Conservation (phyloP, 2,329 filamentous ascomycete genomes). For the Nigrospora oryzae region DNA sequence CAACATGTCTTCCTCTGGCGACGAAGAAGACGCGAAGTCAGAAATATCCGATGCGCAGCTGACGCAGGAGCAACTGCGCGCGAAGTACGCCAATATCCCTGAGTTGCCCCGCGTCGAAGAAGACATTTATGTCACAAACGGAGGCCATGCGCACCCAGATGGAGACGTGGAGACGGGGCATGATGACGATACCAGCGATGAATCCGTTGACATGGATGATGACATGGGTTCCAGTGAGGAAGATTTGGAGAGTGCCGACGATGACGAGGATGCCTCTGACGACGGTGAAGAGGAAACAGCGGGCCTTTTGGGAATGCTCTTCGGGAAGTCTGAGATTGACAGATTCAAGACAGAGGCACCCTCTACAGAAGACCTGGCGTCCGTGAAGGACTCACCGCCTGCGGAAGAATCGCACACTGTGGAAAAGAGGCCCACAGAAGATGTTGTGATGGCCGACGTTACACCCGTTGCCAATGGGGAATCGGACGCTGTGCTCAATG, state of each 20-base stretch:
- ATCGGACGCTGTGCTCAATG: neutral
- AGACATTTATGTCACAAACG: slow-evolving; percentile 12
- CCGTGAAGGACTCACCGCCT: no score
- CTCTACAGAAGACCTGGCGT: no score
- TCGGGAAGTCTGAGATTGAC: slow-evolving; percentile 49
- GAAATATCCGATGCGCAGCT: slow-evolving; percentile 53
- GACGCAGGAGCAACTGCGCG: slow-evolving; percentile 59
- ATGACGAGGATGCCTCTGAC: slow-evolving; percentile 29
- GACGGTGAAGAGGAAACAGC: slow-evolving; percentile 30
- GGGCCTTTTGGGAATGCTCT: slow-evolving; percentile 48
- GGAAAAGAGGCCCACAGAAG: slow-evolving; percentile 11
- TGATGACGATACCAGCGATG: slow-evolving; percentile 48
- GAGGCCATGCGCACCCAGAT: slow-evolving; percentile 4
- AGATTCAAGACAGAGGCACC: slow-evolving; percentile 33
- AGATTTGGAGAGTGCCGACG: slow-evolving; percentile 33
- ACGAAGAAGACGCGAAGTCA: slow-evolving; percentile 47
- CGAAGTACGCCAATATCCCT: slow-evolving; percentile 61
- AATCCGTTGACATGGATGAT: slow-evolving; percentile 62
- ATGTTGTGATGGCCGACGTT: slow-evolving; percentile 25
- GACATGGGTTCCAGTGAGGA: slow-evolving; percentile 51
- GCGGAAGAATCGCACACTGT: neutral
- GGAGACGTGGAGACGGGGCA: slow-evolving; percentile 6
- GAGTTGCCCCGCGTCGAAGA: slow-evolving; percentile 27
- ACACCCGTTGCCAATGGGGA: slow-evolving; percentile 5
- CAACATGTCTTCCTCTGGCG: slow-evolving; percentile 56